A percentile compares a stretch with the other conserved stretches of the same genome.
phyloP scores from a whole-genome alignment of 1,284 basidiomycete species.

The Puccinia horiana region DNA sequence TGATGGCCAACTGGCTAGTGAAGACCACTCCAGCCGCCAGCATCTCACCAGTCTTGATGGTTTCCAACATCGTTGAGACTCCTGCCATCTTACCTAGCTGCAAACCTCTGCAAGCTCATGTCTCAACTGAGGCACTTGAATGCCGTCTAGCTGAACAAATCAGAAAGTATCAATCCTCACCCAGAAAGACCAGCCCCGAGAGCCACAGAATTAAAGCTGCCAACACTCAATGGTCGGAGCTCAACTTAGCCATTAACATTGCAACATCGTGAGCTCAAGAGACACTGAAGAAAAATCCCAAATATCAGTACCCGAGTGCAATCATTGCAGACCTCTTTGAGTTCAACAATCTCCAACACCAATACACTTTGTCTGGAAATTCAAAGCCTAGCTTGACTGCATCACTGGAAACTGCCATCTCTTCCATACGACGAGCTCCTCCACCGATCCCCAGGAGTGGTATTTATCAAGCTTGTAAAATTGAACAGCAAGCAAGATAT shows the following conservation, averaged over 20 bases:
- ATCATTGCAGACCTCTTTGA: background rate
- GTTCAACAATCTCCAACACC: background rate
- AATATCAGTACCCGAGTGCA: background rate
- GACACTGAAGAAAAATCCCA: background rate
- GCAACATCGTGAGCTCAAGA: conserved; percentile 6
- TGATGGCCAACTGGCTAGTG: background rate
- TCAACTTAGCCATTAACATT: background rate
- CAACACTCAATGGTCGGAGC: background rate
- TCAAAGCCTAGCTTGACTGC: conserved; percentile 12
- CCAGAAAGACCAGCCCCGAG: background rate
- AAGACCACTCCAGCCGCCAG: background rate
- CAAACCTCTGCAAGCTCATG: background rate
- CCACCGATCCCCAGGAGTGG: background rate
- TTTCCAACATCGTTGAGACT: too few species aligned
- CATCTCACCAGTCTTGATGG: too few species aligned
- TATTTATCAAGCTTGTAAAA: background rate
- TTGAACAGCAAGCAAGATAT: conserved; percentile 21
- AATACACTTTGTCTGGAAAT: background rate
- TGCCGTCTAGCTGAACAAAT: background rate
- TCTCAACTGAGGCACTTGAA: background rate
- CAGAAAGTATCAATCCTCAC: background rate
- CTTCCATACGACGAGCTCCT: background rate
- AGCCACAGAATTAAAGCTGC: background rate
- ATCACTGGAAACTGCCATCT: conserved; percentile 21
- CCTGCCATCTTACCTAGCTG: background rate